Evolutionary conservation across 1,284 basidiomycete genomes (phyloP), one percentile per base, ranked within the genome.

Genomic region (Ceratobasidium sp.): DNA sequence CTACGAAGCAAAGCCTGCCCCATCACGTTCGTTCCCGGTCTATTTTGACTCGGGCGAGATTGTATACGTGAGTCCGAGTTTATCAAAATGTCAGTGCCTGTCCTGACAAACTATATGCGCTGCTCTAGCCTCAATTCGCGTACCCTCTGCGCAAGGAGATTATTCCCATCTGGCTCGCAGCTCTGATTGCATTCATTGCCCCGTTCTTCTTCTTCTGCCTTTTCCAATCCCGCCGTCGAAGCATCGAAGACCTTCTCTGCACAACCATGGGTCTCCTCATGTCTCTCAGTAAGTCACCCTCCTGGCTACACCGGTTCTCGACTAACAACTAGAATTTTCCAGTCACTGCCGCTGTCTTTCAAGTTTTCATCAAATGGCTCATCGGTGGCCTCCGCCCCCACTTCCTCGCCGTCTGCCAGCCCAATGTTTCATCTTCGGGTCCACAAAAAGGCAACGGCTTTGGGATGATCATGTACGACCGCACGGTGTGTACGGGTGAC

Each of bases 351-450:
- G 80, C 78, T 2, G 78, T 81, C 16, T 84, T 85, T 77, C 83
- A 88, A 79, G 86, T 88, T 6, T 87, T 85, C 80, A 80, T 88
- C 74, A 88, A 88, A 78, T 88, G 84, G 84, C 81, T 87, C 61
- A 87, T 87, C 76, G 86, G 84, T 39, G 85, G 85, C 11, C 81
- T 85, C 59, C 82, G 85, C 8, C 86, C 86, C n/a, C 85, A 87
- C 76, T 87, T 86, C 79, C 82, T 82, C 74, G 83, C 82, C 1
- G 86, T 86, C n/a, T 88, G 86, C 78, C 81, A 85, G 74, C 87
- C 87, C 2, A 81, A 81, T 39, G 80, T 88, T 41, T 77, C 80
- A 14, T 77, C 76, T 0, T 81, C 80, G 0, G 77, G 80, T 51
- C 78, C 77, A 0, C 83, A 82, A 1, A 80, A 77, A 27, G 86